phyloP scores from a whole-genome alignment of 2,329 filamentous ascomycete species.

The Arthrobotrys conoides region DNA sequence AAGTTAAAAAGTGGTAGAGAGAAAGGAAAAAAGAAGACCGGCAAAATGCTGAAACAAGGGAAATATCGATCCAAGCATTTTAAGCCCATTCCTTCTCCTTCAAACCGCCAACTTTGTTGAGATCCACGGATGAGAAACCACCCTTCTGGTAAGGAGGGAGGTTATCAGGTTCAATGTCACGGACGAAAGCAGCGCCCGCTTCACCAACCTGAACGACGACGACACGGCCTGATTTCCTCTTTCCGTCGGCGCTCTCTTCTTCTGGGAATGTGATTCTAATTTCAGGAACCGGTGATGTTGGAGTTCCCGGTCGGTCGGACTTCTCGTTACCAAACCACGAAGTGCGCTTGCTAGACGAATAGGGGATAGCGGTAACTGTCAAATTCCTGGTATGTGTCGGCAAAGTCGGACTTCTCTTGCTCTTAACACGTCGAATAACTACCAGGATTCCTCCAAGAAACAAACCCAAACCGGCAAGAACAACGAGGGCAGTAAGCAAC shows the following conservation, averaged over 20 bases:
- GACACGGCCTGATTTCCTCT: constrained; percentile 85
- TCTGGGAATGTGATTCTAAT: constrained; percentile 99
- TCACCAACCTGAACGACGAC: constrained; percentile 94
- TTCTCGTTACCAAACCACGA: constrained; percentile 63
- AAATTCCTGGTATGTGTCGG: constrained; percentile 66
- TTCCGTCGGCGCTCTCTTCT: constrained; percentile 88
- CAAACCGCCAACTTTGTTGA: constrained; percentile 92
- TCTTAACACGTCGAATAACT: constrained; percentile 78
- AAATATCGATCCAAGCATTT: constrained; percentile 28
- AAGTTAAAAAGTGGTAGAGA: constrained; percentile 14
- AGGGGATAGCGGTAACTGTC: constrained; percentile 70
- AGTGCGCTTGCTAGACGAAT: constrained; percentile 52
- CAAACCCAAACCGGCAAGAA: constrained; percentile 81
- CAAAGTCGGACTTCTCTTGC: constrained; percentile 68
- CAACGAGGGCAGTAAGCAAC: constrained; percentile 83
- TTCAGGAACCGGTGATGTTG: constrained; percentile 86
- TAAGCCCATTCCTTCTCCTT: constrained; percentile 81
- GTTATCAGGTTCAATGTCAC: constrained; percentile 77
- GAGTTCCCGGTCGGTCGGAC: constrained; percentile 68
- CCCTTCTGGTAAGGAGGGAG: constrained; percentile 84
- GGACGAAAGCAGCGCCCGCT: constrained; percentile 82
- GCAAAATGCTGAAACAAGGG: constrained; percentile 31
- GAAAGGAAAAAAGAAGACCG: constrained; percentile 11
- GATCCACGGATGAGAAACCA: constrained; percentile 94
- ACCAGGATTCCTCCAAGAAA: constrained; percentile 78